A percentile compares a stretch with the other conserved stretches of the same genome.
Evolutionary conservation across 2,329 filamentous ascomycete genomes (phyloP).

Genomic region (Xylaria multiplex): DNA sequence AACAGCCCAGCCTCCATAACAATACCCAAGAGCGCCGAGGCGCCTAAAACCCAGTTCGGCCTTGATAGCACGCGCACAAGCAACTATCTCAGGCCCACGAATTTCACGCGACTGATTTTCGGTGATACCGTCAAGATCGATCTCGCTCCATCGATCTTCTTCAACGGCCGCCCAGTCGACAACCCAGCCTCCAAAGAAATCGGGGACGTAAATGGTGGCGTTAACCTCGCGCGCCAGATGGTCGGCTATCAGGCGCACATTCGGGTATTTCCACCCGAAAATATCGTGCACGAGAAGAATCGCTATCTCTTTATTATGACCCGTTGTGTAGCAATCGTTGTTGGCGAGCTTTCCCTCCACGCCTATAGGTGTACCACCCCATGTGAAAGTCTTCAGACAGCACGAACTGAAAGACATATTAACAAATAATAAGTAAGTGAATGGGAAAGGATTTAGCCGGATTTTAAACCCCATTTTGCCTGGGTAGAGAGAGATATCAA

Average conservation of each 20-base stretch:
- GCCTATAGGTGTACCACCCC: conserved; percentile 54
- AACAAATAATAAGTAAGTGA: background rate
- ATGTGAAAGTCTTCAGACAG: conserved; percentile 53
- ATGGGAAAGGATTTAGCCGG: background rate
- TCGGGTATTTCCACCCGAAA: conserved; percentile 58
- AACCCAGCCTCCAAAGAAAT: conserved; percentile 53
- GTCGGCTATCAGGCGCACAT: conserved; percentile 58
- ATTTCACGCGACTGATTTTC: conserved; percentile 51
- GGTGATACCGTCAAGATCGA: conserved; percentile 54
- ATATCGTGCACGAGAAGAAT: conserved; percentile 54
- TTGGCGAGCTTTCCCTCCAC: conserved; percentile 49
- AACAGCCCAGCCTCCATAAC: conserved; percentile 59
- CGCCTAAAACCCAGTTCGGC: conserved; percentile 46
- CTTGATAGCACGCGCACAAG: conserved; percentile 48
- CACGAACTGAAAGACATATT: conserved; percentile 40
- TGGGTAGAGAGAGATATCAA: background rate
- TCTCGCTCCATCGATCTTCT: conserved; percentile 46
- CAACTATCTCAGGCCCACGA: conserved; percentile 53
- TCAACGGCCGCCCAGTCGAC: conserved; percentile 44
- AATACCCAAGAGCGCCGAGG: conserved; percentile 57
- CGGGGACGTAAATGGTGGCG: conserved; percentile 58
- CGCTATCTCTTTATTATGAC: conserved; percentile 46
- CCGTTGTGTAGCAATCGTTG: conserved; percentile 53
- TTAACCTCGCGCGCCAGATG: conserved; percentile 56
- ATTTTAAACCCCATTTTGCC: background rate